phyloP scores from a whole-genome alignment of 495 filamentous ascomycete species.

The Sordaria brevicollis region DNA sequence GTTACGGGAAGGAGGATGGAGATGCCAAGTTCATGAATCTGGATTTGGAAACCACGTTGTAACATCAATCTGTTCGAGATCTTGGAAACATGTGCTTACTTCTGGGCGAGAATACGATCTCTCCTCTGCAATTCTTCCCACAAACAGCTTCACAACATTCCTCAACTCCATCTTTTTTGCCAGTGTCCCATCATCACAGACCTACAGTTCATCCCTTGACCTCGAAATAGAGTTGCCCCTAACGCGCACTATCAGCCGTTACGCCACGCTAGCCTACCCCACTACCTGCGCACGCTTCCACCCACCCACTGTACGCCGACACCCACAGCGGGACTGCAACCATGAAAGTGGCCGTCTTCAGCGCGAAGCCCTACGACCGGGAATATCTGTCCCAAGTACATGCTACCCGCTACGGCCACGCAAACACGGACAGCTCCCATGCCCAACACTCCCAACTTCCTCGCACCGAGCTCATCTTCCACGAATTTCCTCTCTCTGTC shows the following conservation, averaged over 20 bases:
- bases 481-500: conserved; percentile 44
- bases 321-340: background rate
- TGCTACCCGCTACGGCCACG: background rate
- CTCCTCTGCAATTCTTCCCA: background rate
- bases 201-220: background rate
- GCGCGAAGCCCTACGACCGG: conserved; percentile 52
- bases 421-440: conserved; percentile 10
- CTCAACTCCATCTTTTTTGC: background rate
- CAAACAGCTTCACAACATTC: background rate
- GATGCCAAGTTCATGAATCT: background rate
- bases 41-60: background rate
- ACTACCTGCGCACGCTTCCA: background rate
- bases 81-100: background rate
- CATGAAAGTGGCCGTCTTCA: conserved; percentile 53
- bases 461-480: conserved; percentile 35
- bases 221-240: background rate
- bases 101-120: background rate
- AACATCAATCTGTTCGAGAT: background rate
- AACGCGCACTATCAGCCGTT: background rate
- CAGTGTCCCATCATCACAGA: background rate
- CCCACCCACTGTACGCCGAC: background rate
- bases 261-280: background rate
- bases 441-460: background rate
- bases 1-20: background rate
- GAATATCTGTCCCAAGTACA: conserved; percentile 34